Base-by-base conservation (phyloP, 306 rosid genomes). In the Quercus engelmannii region DNA sequence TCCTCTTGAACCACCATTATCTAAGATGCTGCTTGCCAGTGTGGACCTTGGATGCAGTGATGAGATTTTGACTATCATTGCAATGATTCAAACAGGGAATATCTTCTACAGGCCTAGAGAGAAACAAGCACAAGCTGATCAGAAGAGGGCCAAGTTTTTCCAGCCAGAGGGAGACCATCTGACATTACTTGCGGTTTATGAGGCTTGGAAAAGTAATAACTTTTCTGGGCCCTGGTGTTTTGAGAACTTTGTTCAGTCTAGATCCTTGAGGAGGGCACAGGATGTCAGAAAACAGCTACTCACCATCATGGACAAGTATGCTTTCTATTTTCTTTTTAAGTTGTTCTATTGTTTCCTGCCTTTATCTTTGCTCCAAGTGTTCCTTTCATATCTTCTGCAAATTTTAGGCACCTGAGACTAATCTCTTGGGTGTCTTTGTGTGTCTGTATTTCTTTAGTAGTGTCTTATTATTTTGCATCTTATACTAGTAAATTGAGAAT, bases 201-300 rank as follows among this genome's bases (percentile, higher is more conserved):
- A 41, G 46, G 46, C 46, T 41, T 41, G 46, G 46, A 77, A n/a
- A 93, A 84, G 83, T 6, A 89, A 83, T 75, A 88, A 88, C 76
- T 92, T 90, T 80, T 90, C 95, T 33, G 89, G 91, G 64, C 95
- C 97, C 13, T 93, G 98, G 98, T 91, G 98, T 86, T 89, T 82
- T 82, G 97, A 89, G 75, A 91, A 91, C 78, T 93, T 89, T n/a
- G 90, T 94, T 59, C 98, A 41, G 46, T 41, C 46, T 41, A 41
- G 46, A 41, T 41, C 46, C 46, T 41, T 41, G 46, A 41, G 46
- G 46, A 41, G 46, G 46, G 46, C 46, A 41, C 46, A 41, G 46
- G 46, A 41, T 41, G 46, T 41, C 46, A 41, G 46, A 41, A 41
- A 41, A 41, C 46, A 41, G 46, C 46, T 41, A 8, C 46, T 41